Base-by-base conservation (phyloP, 352 stramenopile species). In the Globisporangium yorkense region DNA sequence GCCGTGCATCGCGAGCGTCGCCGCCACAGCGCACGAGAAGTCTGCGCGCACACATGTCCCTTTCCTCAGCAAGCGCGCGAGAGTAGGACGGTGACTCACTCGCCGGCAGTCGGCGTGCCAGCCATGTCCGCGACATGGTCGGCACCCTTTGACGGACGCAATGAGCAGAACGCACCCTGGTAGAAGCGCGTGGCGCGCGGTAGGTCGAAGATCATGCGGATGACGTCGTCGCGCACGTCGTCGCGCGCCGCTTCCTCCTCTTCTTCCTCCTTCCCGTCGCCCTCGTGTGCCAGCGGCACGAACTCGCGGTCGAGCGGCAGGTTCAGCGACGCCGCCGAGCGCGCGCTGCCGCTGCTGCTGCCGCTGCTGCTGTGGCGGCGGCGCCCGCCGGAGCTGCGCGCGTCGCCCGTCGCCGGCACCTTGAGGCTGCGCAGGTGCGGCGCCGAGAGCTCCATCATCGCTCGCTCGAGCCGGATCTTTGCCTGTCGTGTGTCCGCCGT, bases 131-230 rank as follows among this genome's bases (percentile, higher is more conserved):
- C 33, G 41, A 12, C 16, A 21, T 21, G 21, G 6, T 12, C 33
- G 33, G 9, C 33, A 0, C 9, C 33, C 33, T 9, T 37, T 3
- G 15, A 18, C 24, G 29, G 7, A 7, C 16, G 20, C n/a, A 3
- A 31, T 5, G 9, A 6, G 9, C 33, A 12, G 15, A 13, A 21
- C 52, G 0, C 40, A 92, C 84, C 81, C 87, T 86, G 68, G 63
- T 89, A 88, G 62, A 94, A 92, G 44, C 73, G 72, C 41, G 80
- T 94, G 33, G 71, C 75, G 35, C 71, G 57, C 13, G 82, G 84
- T 47, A 94, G 61, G 59, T 90, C 78, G 61, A 92, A 92, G 66
- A 94, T 92, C 75, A 80, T 88, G 68, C 84, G 89, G 63, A 94
- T 90, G 57, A 94, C 82, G 65, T 92, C 80, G 59, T 91, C 75